phyloP scores from a whole-genome alignment of 441 rosid genomes.

The Kokia cookei region DNA sequence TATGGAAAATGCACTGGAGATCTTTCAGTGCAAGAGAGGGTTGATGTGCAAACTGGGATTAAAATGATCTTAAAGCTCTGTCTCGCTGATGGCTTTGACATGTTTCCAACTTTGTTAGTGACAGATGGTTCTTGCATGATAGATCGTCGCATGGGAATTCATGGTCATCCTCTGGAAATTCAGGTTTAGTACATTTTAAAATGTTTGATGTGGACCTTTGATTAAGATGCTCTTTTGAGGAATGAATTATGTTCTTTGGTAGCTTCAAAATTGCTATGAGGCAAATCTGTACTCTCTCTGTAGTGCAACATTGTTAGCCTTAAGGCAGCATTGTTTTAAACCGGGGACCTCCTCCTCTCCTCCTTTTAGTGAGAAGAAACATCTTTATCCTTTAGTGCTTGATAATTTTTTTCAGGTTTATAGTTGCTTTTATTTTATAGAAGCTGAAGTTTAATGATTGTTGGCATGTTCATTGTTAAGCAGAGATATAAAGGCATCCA shows the following conservation, averaged over 20 bases:
- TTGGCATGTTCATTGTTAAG: slow-evolving; percentile 13
- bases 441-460: slow-evolving; percentile 18
- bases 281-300: background rate
- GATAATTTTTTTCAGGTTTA: background rate
- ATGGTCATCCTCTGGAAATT: slow-evolving; percentile 68
- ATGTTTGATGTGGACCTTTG: background rate
- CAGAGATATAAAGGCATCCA: background rate
- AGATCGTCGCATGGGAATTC: slow-evolving; percentile 73
- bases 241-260: background rate
- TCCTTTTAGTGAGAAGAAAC: background rate
- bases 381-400: background rate
- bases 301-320: background rate
- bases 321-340: background rate
- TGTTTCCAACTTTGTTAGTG: slow-evolving; percentile 84
- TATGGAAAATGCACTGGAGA: slow-evolving; percentile 70
- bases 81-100: slow-evolving; percentile 86
- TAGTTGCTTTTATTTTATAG: background rate
- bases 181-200: slow-evolving; percentile 33
- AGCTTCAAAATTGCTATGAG: background rate
- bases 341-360: background rate
- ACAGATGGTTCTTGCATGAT: slow-evolving; percentile 89
- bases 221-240: background rate
- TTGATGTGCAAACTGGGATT: slow-evolving; percentile 90
- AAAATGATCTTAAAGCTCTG: slow-evolving; percentile 76
- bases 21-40: slow-evolving; percentile 68